Conservation (phyloP, 73 alveolate genomes). For the Symbiodinium pilosum region DNA sequence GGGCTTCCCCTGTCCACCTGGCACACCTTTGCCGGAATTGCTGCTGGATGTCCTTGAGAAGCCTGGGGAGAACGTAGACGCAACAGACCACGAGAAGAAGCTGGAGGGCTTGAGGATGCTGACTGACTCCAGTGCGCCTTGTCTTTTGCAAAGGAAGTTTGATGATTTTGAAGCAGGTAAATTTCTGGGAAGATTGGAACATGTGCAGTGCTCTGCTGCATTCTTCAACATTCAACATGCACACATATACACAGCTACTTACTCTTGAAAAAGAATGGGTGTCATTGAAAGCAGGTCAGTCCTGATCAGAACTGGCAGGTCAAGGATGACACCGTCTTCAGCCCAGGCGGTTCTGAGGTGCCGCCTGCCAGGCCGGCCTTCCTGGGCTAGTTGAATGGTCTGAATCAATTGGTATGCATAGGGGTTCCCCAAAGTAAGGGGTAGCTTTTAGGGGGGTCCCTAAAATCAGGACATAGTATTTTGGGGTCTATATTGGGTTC, state of each 20-base stretch:
- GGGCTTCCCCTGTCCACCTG: slow-evolving; percentile 53
- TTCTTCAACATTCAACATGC: not conserved
- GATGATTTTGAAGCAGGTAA: not conserved
- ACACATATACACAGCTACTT: not conserved
- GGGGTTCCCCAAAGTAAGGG: too few species aligned
- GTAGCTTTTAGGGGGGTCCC: too few species aligned
- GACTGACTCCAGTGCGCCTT: not conserved
- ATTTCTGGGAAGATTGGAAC: not conserved
- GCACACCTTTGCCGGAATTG: slow-evolving; percentile 61
- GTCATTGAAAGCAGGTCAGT: not conserved
- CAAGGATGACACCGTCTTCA: not conserved
- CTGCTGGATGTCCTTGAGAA: slow-evolving; percentile 37
- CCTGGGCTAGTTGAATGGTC: not conserved
- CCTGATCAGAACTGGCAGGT: slow-evolving; percentile 41
- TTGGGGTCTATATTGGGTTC: too few species aligned
- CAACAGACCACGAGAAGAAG: not conserved
- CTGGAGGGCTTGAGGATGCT: slow-evolving; percentile 6
- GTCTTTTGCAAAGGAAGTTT: not conserved
- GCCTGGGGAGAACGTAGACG: not conserved
- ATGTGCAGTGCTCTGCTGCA: not conserved
- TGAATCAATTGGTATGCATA: not conserved
- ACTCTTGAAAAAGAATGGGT: too few species aligned
- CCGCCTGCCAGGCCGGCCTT: not conserved
- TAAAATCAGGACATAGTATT: not conserved
- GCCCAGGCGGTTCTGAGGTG: not conserved